These are phyloP conservation scores for Chalara sp. DNA, from an alignment of 2,329 filamentous ascomycete genomes.

Conservation along the genomic window DNA sequence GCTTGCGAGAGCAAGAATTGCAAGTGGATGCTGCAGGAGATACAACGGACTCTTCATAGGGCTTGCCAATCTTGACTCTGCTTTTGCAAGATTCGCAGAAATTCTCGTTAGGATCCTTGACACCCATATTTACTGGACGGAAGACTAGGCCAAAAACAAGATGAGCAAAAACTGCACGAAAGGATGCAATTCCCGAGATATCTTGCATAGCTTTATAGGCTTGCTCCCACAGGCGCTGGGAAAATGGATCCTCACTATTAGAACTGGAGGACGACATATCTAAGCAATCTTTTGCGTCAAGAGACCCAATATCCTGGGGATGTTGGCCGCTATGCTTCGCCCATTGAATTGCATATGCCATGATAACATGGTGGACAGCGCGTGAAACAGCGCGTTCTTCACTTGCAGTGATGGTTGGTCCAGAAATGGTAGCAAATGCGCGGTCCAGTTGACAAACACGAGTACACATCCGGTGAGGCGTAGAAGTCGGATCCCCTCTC, in stretches of 20 bases:
- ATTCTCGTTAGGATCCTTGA: slow-evolving; percentile 1
- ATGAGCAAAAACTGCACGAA: slow-evolving; percentile 14
- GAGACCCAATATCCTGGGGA: slow-evolving; percentile 5
- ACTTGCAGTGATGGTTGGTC: slow-evolving; percentile 32
- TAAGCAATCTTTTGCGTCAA: too few relatives aligned
- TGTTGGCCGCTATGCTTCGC: slow-evolving; percentile 30
- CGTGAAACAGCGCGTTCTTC: slow-evolving; percentile 38
- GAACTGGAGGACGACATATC: not conserved
- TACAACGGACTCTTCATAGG: not conserved
- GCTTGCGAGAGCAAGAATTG: not conserved
- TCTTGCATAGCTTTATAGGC: slow-evolving; percentile 10
- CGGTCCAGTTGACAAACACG: slow-evolving; percentile 42
- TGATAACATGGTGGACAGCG: slow-evolving; percentile 41
- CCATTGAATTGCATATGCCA: slow-evolving; percentile 48
- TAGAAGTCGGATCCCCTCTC: slow-evolving; percentile 33
- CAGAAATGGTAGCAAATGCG: slow-evolving; percentile 32
- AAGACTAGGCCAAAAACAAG: slow-evolving; percentile 14
- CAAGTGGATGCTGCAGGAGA: not conserved
- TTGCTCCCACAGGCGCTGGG: slow-evolving; percentile 11
- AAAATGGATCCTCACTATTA: slow-evolving; percentile 6
- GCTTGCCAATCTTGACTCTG: too few relatives aligned
- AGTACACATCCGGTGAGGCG: slow-evolving; percentile 41
- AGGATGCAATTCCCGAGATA: slow-evolving; percentile 10
- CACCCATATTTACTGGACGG: slow-evolving; percentile 1
- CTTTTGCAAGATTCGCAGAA: not conserved